Percentiles rank a stretch among this genome's conserved stretches.
These are phyloP conservation scores for Pythium oligandrum DNA, from an alignment of 352 stramenopile species.

Conservation along the genomic window DNA sequence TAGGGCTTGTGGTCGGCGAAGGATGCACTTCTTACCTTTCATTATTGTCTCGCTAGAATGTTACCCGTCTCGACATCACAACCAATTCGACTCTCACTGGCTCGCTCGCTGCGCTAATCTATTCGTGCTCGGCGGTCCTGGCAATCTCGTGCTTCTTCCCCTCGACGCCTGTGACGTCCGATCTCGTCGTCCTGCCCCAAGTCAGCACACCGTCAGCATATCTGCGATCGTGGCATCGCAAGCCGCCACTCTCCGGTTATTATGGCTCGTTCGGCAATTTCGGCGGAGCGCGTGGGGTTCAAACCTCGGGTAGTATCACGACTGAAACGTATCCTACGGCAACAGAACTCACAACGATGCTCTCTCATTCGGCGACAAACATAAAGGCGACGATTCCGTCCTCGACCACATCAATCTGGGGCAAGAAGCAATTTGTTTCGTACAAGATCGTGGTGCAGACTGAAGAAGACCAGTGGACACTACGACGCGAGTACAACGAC, in stretches of 20 bases:
- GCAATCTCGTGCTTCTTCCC: conserved; percentile 43
- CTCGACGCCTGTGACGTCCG: conserved; percentile 42
- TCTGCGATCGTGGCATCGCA: conserved; percentile 39
- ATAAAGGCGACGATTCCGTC: conserved; percentile 38
- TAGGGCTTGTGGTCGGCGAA: background rate
- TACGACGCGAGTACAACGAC: conserved; percentile 61
- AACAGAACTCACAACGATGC: too few relatives aligned
- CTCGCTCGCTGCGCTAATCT: conserved; percentile 30
- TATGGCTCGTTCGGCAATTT: conserved; percentile 61
- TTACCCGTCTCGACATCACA: conserved; percentile 12
- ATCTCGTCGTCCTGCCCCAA: conserved; percentile 44
- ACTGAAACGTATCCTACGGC: too few relatives aligned
- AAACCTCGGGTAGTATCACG: too few relatives aligned
- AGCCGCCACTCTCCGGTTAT: conserved; percentile 16
- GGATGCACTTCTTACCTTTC: background rate
- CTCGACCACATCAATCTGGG: conserved; percentile 65
- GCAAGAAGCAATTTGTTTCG: conserved; percentile 62
- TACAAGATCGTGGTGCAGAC: conserved; percentile 75
- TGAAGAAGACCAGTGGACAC: conserved; percentile 61
- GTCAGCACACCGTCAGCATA: conserved; percentile 54
- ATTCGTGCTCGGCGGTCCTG: conserved; percentile 36
- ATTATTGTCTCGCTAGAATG: conserved; percentile 9
- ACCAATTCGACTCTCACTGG: conserved; percentile 7
- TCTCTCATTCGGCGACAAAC: too few relatives aligned
- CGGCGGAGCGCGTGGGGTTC: conserved; percentile 2